Base-by-base conservation (phyloP, 2,329 filamentous ascomycete genomes). In the Cladosporium cucumerinum region DNA sequence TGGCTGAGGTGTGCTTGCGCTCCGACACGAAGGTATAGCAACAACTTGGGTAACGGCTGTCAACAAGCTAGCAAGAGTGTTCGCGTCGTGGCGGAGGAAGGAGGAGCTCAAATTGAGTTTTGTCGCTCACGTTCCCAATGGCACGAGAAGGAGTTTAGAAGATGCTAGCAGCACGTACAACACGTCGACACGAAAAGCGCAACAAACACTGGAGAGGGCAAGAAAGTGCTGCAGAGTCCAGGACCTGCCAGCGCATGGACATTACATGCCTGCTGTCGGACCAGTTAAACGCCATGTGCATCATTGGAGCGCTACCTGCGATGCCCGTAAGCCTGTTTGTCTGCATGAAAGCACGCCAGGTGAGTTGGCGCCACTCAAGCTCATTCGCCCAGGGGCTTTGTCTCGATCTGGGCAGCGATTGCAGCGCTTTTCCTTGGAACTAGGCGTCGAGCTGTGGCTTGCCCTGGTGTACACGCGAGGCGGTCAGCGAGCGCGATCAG, bases 241-340 rank as follows among this genome's bases (percentile, higher is more conserved):
- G 55, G 8, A 16, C 34, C 55, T 43, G 55, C 55, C 55, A 58
- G 32, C 55, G 55, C 55, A 58, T 58, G 21, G 55, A 58, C 36
- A 39, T 21, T 46, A 46, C 39, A 46, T 46, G n/a, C 18, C 36
- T 34, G 36, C 34, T 43, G 34, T 18, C 32, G 54, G 28, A 25
- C 32, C 32, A 58, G 32, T 43, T 28, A 58, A 34, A 26, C 54
- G 55, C 55, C 55, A 58, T 58, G 55, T 58, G 55, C 55, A 58
- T 58, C 55, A 58, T 58, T 18, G 34, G 7, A 34, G 34, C 14
- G 23, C 25, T 21, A 21, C 23, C 30, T 57, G 18, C 54, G n/a
- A 55, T 23, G 30, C 30, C 54, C 23, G 55, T 25, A 18, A 58
- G 55, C 55, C 36, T 58, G 55, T 58, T 58, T 58, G 55, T 36